These are phyloP conservation scores for Naematelia encephala DNA, from an alignment of 768 basidiomycete species.

Conservation along the genomic window DNA sequence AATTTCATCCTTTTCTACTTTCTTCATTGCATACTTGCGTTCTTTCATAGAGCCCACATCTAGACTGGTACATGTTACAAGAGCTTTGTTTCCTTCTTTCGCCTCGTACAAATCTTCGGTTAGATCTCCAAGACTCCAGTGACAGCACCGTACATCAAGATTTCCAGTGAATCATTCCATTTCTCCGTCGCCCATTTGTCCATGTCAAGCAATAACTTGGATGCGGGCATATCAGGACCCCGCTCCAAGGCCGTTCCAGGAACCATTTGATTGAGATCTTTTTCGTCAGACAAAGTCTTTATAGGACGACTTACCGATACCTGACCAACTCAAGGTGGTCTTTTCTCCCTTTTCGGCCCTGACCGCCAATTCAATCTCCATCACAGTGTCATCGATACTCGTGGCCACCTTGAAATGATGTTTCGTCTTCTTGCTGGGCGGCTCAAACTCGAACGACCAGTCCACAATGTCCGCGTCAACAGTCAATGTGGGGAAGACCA, in stretches of 20 bases:
- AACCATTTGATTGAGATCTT: conserved; percentile 55
- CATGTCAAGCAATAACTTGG: conserved; percentile 69
- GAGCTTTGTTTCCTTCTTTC: background rate
- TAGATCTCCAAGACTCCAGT: conserved; percentile 40
- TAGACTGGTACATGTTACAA: background rate
- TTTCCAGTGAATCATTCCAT: conserved; percentile 43
- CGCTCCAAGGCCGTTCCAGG: conserved; percentile 35
- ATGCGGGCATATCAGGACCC: conserved; percentile 55
- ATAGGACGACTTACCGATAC: conserved; percentile 63
- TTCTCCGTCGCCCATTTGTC: conserved; percentile 70
- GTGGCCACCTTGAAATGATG: conserved; percentile 92
- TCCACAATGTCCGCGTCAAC: conserved; percentile 84
- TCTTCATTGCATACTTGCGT: conserved; percentile 1
- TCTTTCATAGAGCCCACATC: background rate
- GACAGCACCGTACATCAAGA: conserved; percentile 41
- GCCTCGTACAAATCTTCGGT: background rate
- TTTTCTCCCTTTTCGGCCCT: conserved; percentile 27
- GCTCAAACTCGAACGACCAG: conserved; percentile 78
- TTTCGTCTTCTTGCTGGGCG: conserved; percentile 68
- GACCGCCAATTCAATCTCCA: conserved; percentile 60
- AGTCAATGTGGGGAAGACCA: conserved; percentile 62
- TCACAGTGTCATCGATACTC: conserved; percentile 71
- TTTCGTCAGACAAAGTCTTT: background rate
- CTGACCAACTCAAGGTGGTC: conserved; percentile 70
- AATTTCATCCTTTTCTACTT: too few species aligned